A percentile compares a stretch with the other conserved stretches of the same genome.
These are phyloP conservation scores for Phytophthora ramorum DNA, from an alignment of 352 stramenopile species.

Conservation along the genomic window DNA sequence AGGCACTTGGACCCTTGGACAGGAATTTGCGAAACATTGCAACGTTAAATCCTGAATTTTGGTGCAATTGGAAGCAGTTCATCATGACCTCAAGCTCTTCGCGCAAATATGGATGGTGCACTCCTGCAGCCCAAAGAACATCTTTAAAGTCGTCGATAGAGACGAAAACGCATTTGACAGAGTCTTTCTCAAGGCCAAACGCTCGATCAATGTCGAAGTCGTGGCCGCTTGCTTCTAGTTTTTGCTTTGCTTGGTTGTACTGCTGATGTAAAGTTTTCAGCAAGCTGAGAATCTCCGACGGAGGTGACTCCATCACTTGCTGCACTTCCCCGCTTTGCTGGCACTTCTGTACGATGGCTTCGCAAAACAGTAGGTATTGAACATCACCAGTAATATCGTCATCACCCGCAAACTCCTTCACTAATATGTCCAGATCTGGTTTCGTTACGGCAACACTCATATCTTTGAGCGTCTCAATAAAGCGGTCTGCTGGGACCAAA, in stretches of 20 bases:
- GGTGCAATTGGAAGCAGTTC: constrained; percentile 54
- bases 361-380: constrained; percentile 66
- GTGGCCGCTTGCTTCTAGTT: constrained; percentile 31
- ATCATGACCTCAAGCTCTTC: constrained; percentile 73
- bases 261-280: constrained; percentile 55
- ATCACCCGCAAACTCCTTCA: constrained; percentile 49
- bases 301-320: constrained; percentile 26
- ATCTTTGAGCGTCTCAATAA: constrained; percentile 67
- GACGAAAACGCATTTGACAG: constrained; percentile 46
- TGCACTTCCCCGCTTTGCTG: constrained; percentile 42
- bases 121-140: constrained; percentile 64
- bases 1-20: constrained; percentile 49
- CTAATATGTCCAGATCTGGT: constrained; percentile 50
- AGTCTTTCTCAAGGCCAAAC: constrained; percentile 53
- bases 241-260: constrained; percentile 39
- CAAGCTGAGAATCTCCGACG: constrained; percentile 58
- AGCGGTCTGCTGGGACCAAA: constrained; percentile 48
- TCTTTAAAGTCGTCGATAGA: constrained; percentile 75
- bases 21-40: constrained; percentile 64
- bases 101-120: constrained; percentile 71
- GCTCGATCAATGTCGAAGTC: constrained; percentile 56
- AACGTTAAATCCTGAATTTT: constrained; percentile 56
- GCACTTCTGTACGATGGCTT: constrained; percentile 57
- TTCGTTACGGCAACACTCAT: constrained; percentile 59
- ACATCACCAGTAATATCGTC: constrained; percentile 37